Percentiles rank a stretch among this genome's conserved stretches.
Conservation (phyloP, 345 rosid species). For the Iberis pinnata region DNA sequence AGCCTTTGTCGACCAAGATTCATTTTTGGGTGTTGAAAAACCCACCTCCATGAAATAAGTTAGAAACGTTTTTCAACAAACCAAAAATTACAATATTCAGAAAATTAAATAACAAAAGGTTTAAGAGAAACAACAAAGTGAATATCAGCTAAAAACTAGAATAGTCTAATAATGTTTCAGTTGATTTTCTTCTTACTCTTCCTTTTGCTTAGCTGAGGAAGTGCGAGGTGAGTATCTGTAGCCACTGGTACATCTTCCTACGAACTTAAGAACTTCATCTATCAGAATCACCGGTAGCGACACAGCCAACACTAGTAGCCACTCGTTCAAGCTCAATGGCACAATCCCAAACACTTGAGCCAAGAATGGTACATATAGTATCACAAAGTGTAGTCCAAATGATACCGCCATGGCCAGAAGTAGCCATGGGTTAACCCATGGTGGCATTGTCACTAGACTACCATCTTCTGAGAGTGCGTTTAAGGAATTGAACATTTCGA, state of each 20-base stretch:
- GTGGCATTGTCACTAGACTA: slow-evolving; percentile 84
- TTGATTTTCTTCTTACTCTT: slow-evolving; percentile 35
- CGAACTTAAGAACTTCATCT: slow-evolving; percentile 71
- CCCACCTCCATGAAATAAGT: slow-evolving; percentile 2
- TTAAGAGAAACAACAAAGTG: slow-evolving; percentile 14
- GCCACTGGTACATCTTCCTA: slow-evolving; percentile 61
- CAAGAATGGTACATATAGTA: slow-evolving; percentile 78
- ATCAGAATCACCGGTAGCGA: slow-evolving; percentile 76
- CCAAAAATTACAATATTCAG: slow-evolving; percentile 9
- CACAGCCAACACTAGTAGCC: slow-evolving; percentile 78
- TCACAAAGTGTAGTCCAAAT: slow-evolving; percentile 76
- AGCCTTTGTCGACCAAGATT: too few species aligned
- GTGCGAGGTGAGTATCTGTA: slow-evolving; percentile 31
- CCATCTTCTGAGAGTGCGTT: slow-evolving; percentile 91
- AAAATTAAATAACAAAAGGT: neutral
- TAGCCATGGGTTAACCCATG: slow-evolving; percentile 74
- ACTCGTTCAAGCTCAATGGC: slow-evolving; percentile 78
- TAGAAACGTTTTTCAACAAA: neutral
- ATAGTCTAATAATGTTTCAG: slow-evolving; percentile 3
- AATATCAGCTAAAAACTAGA: slow-evolving; percentile 16
- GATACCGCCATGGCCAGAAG: slow-evolving; percentile 80
- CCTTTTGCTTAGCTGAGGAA: slow-evolving; percentile 42
- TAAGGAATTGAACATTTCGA: slow-evolving; percentile 95
- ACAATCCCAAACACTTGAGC: slow-evolving; percentile 77
- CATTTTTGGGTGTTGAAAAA: too few species aligned